phyloP scores from a whole-genome alignment of 1,284 basidiomycete species.

The Lignosus rhinocerotis region DNA sequence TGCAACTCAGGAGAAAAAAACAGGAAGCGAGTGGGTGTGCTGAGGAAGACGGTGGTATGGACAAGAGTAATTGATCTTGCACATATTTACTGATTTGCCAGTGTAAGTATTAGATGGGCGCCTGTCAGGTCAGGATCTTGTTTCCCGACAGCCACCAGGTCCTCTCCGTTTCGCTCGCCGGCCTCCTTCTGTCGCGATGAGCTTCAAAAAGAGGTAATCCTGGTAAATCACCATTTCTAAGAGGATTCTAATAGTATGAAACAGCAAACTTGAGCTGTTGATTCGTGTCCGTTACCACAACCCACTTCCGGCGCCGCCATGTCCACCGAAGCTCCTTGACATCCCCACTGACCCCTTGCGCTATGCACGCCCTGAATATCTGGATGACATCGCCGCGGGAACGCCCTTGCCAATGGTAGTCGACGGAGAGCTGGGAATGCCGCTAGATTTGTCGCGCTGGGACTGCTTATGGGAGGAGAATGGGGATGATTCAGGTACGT shows the following conservation, averaged over 20 bases:
- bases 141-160: background rate
- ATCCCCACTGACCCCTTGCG: slow-evolving; percentile 85
- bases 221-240: too few relatives aligned
- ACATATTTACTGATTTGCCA: background rate
- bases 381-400: slow-evolving; percentile 78
- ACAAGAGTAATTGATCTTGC: background rate
- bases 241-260: background rate
- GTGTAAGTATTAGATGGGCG: background rate
- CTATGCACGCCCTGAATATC: slow-evolving; percentile 83
- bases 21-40: background rate
- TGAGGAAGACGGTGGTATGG: background rate
- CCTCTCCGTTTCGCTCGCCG: background rate
- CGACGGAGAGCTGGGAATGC: slow-evolving; percentile 94
- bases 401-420: slow-evolving; percentile 89
- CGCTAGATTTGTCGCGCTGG: slow-evolving; percentile 82
- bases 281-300: slow-evolving; percentile 92
- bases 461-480: slow-evolving; percentile 82
- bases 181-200: slow-evolving; percentile 11
- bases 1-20: background rate
- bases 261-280: slow-evolving; percentile 81
- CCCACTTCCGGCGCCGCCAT: slow-evolving; percentile 91
- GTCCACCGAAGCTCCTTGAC: slow-evolving; percentile 89
- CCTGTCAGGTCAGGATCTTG: background rate
- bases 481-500: slow-evolving; percentile 66
- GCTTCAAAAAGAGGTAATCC: slow-evolving; percentile 21